Conservation (phyloP, 2,329 filamentous ascomycete species). For the Conoideocrella luteorostrata region DNA sequence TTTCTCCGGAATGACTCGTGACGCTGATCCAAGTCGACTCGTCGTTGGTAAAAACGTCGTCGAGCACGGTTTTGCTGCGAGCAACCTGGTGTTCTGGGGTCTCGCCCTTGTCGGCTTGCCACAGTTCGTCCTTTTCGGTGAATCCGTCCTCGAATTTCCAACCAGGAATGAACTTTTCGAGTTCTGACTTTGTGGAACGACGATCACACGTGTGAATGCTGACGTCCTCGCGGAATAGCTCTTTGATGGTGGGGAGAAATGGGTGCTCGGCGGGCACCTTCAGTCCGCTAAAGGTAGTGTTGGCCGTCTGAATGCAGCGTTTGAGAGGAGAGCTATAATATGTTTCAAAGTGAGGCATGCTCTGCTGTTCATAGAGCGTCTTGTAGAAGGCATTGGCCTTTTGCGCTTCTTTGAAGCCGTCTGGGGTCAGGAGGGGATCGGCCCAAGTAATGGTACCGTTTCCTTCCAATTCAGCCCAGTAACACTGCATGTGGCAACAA, state of each 20-base stretch:
- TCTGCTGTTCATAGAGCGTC: conserved; percentile 41
- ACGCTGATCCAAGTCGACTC: conserved; percentile 50
- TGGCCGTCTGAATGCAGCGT: conserved; percentile 57
- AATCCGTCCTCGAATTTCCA: conserved; percentile 57
- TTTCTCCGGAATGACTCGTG: conserved; percentile 55
- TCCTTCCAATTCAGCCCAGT: conserved; percentile 59
- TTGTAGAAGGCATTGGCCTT: conserved; percentile 55
- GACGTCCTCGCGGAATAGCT: conserved; percentile 59
- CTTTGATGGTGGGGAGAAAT: conserved; percentile 57
- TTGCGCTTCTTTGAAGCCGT: conserved; percentile 50
- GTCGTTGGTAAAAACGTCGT: conserved; percentile 50
- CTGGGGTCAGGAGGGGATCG: conserved; percentile 54
- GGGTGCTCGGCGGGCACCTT: conserved; percentile 40
- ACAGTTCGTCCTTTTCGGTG: conserved; percentile 44
- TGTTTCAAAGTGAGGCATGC: conserved; percentile 53
- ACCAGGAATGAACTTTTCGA: conserved; percentile 43
- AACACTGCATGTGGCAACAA: conserved; percentile 37
- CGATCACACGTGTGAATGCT: conserved; percentile 64
- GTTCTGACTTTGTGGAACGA: conserved; percentile 47
- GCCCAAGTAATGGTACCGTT: conserved; percentile 58
- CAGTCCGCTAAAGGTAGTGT: conserved; percentile 52
- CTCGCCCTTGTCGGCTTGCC: conserved; percentile 36
- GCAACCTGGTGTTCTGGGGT: conserved; percentile 40
- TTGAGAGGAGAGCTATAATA: conserved; percentile 61
- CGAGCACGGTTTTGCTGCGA: conserved; percentile 42